Evolutionary conservation across 768 basidiomycete genomes (phyloP).

Genomic region (Chlorophyllum brunneum): DNA sequence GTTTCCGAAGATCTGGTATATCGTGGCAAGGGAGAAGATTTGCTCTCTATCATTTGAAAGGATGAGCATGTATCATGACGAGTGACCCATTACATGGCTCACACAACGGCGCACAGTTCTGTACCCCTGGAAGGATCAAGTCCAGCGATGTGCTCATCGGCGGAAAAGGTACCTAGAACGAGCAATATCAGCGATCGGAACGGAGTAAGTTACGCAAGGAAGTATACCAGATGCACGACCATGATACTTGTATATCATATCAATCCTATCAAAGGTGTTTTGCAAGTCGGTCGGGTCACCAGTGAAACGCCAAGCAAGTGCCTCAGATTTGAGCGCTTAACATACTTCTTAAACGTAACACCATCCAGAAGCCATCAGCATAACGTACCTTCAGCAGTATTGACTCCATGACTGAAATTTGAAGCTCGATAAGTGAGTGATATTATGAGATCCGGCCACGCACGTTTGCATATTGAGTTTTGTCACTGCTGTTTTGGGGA

Average conservation of each 20-base stretch:
- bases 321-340: slow-evolving; percentile 38
- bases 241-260: slow-evolving; percentile 36
- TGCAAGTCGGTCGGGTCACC: slow-evolving; percentile 33
- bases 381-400: slow-evolving; percentile 31
- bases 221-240: slow-evolving; percentile 31
- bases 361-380: not conserved
- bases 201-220: not conserved
- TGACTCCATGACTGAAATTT: slow-evolving; percentile 34
- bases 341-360: not conserved
- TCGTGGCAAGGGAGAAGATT: slow-evolving; percentile 38
- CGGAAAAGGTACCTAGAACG: slow-evolving; percentile 34
- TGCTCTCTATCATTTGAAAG: slow-evolving; percentile 31
- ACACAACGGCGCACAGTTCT: slow-evolving; percentile 40
- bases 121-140: slow-evolving; percentile 39
- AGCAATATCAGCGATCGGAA: not conserved
- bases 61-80: not conserved
- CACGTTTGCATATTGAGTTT: slow-evolving; percentile 30
- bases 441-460: slow-evolving; percentile 8
- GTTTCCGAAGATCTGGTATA: slow-evolving; percentile 39
- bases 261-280: slow-evolving; percentile 34
- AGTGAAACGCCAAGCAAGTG: slow-evolving; percentile 38
- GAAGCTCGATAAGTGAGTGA: not conserved
- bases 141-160: slow-evolving; percentile 38
- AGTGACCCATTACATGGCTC: slow-evolving; percentile 10
- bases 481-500: slow-evolving; percentile 30